These are phyloP conservation scores for Amaranthus palmeri DNA, from an alignment of 148 eudicot species.

Conservation along the genomic window DNA sequence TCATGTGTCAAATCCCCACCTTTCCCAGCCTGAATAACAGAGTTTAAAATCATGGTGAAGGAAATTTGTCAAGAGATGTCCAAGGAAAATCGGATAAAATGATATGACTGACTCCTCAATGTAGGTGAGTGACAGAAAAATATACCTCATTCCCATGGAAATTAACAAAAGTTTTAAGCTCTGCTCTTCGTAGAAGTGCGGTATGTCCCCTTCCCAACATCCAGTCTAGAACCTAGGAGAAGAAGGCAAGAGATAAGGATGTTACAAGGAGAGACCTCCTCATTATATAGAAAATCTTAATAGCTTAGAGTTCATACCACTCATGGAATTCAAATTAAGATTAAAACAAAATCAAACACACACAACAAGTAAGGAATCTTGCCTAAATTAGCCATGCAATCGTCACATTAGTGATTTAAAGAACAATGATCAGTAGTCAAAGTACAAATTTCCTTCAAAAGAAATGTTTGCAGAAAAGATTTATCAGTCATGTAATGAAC, in stretches of 20 bases:
- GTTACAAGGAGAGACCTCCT: not conserved
- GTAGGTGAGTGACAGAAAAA: not conserved
- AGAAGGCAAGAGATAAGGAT: not conserved
- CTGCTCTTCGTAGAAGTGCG: conserved; percentile 85
- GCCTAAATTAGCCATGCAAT: not conserved
- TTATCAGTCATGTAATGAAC: too few relatives aligned
- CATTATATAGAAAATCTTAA: not conserved
- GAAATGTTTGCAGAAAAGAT: not conserved
- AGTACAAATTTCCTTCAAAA: not conserved
- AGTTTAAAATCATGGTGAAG: conserved; percentile 4
- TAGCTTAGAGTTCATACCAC: not conserved
- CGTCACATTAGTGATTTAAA: not conserved
- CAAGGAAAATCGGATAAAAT: not conserved
- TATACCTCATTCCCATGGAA: conserved; percentile 96
- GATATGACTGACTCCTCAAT: not conserved
- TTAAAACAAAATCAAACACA: not conserved
- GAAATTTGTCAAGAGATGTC: not conserved
- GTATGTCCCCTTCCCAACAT: conserved; percentile 91
- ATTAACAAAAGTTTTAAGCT: conserved; percentile 91
- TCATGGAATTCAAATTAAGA: not conserved
- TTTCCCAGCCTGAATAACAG: conserved; percentile 74
- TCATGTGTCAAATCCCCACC: conserved; percentile 98
- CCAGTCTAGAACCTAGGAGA: conserved; percentile 80
- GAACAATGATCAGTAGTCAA: not conserved
- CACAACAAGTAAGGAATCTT: not conserved